These are phyloP conservation scores for Podila epigama DNA, from an alignment of 192 early-diverging fungal species.

Conservation along the genomic window DNA sequence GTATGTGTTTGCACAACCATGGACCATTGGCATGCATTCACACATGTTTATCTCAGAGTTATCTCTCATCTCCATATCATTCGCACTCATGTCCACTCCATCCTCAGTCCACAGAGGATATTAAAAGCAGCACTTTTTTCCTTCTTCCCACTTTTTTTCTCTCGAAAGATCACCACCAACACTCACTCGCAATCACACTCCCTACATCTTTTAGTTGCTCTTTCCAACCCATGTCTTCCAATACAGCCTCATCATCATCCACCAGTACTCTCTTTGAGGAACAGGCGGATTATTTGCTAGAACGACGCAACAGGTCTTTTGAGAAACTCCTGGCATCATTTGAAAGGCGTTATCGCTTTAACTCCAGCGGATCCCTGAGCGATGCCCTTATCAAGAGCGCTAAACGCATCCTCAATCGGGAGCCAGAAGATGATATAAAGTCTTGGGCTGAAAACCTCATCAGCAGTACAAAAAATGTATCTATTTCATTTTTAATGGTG, in stretches of 20 bases:
- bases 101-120: too few species aligned
- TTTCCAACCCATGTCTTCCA: constrained; percentile 2
- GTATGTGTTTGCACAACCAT: too few species aligned
- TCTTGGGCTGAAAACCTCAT: background rate
- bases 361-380: background rate
- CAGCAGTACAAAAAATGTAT: background rate
- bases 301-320: background rate
- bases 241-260: background rate
- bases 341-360: constrained; percentile 1
- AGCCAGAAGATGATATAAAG: background rate
- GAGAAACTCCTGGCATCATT: constrained; percentile 1
- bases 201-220: background rate
- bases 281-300: background rate
- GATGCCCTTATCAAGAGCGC: background rate
- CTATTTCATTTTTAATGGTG: too few species aligned
- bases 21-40: too few species aligned
- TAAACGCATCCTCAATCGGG: background rate
- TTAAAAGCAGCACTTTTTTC: background rate
- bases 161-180: background rate
- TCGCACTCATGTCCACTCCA: too few species aligned
- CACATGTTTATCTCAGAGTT: too few species aligned
- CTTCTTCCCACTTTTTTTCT: background rate
- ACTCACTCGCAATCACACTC: too few species aligned
- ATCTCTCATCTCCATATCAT: too few species aligned
- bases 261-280: constrained; percentile 9